A percentile compares a stretch with the other conserved stretches of the same genome.
Conservation (phyloP, 129 eudicot genomes). For the Pittosporum tobira region DNA sequence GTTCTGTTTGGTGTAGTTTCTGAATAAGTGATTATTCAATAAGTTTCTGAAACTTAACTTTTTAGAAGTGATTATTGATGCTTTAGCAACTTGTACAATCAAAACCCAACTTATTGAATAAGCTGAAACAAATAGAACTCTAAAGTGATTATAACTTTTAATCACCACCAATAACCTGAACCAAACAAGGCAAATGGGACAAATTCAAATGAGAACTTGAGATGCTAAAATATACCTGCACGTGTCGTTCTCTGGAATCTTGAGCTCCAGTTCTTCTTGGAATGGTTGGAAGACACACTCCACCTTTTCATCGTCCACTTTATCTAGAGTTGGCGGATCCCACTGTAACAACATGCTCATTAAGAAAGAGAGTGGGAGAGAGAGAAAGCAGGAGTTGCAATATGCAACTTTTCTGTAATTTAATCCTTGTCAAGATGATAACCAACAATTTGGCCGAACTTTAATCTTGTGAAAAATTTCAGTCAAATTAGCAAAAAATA, state of each 20-base stretch:
- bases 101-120: no score
- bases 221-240: conserved; percentile 39
- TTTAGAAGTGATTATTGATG: no score
- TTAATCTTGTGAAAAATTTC: background rate
- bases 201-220: conserved; percentile 7
- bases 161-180: no score
- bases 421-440: background rate
- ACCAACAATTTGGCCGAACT: background rate
- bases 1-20: no score
- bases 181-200: background rate
- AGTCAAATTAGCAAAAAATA: background rate
- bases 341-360: conserved; percentile 34
- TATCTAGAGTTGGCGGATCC: conserved; percentile 62
- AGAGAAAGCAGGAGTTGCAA: background rate
- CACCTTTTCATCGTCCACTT: conserved; percentile 48
- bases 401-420: background rate
- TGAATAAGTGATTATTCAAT: no score
- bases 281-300: conserved; percentile 58
- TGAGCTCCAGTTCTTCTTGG: conserved; percentile 65
- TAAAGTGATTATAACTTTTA: no score
- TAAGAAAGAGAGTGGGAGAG: background rate
- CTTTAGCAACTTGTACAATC: no score
- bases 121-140: no score
- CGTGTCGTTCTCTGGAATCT: conserved; percentile 53
- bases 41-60: no score